Percentiles rank a stretch among this genome's conserved stretches.
Evolutionary conservation across 305 asterid species (phyloP).

Genomic region (Fraxinus greggii): DNA sequence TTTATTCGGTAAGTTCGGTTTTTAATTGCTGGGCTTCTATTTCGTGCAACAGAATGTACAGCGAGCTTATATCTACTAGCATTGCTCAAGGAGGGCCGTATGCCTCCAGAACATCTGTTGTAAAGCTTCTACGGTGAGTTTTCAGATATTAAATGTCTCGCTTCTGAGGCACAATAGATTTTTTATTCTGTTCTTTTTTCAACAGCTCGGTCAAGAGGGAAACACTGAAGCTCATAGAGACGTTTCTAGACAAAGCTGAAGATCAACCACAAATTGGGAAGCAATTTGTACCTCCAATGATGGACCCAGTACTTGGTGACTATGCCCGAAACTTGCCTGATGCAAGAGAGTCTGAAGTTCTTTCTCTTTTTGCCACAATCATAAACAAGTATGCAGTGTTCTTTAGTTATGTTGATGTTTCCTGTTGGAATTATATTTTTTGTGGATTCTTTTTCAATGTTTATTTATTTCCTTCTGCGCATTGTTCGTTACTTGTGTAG

Average conservation of each 20-base stretch:
- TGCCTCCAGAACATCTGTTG: constrained; percentile 80
- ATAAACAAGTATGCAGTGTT: constrained; percentile 72
- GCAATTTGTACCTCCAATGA: constrained; percentile 99
- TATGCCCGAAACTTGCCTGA: constrained; percentile 94
- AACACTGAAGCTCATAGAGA: constrained; percentile 90
- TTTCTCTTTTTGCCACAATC: constrained; percentile 92
- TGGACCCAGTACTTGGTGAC: constrained; percentile 97
- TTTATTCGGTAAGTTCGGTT: constrained; percentile 7
- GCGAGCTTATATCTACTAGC: constrained; percentile 87
- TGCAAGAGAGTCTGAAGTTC: constrained; percentile 99
- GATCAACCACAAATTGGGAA: constrained; percentile 86
- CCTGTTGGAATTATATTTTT: neutral
- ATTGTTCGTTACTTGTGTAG: constrained; percentile 36
- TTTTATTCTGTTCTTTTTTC: constrained; percentile 1
- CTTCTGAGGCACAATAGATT: neutral
- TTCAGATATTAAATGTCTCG: neutral
- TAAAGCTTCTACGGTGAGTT: constrained; percentile 86
- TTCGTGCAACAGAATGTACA: constrained; percentile 76
- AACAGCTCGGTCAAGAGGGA: constrained; percentile 98
- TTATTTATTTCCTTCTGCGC: neutral
- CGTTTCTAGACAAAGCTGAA: constrained; percentile 95
- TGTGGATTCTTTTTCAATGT: constrained; percentile 17
- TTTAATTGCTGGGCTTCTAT: constrained; percentile 18
- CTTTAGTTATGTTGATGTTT: neutral
- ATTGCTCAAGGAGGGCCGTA: constrained; percentile 95